These are phyloP conservation scores for Capillidium rhysosporum DNA, from an alignment of 371 early-diverging fungal genomes.

Conservation along the genomic window DNA sequence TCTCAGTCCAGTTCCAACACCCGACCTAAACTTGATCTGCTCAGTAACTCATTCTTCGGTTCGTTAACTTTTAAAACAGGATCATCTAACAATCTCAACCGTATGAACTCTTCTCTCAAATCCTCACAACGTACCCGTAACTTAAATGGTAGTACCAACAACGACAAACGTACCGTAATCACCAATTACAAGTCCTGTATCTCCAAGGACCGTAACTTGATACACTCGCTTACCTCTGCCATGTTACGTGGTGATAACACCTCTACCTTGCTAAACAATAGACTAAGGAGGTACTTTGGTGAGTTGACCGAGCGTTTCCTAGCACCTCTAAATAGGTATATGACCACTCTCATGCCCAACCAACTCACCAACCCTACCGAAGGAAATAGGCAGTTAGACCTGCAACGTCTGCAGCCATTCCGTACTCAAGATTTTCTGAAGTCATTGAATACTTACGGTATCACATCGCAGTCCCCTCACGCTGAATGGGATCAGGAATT, in stretches of 20 bases:
- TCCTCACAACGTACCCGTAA: slow-evolving; percentile 20
- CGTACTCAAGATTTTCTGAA: slow-evolving; percentile 27
- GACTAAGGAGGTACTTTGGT: slow-evolving; percentile 74
- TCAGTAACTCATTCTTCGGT: slow-evolving; percentile 5
- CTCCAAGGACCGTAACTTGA: slow-evolving; percentile 43
- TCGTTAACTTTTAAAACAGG: background rate
- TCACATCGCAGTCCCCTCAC: background rate
- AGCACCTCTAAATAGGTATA: slow-evolving; percentile 84
- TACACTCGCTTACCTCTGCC: slow-evolving; percentile 47
- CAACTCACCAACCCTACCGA: slow-evolving; percentile 14
- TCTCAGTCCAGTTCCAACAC: background rate
- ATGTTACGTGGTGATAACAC: slow-evolving; percentile 39
- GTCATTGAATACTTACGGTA: slow-evolving; percentile 25
- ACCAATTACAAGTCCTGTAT: slow-evolving; percentile 66
- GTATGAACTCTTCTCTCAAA: slow-evolving; percentile 83
- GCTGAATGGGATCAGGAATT: slow-evolving; percentile 30
- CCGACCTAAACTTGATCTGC: slow-evolving; percentile 2
- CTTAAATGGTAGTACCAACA: background rate
- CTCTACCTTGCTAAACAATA: slow-evolving; percentile 64
- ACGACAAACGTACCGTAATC: slow-evolving; percentile 14
- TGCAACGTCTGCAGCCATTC: slow-evolving; percentile 19
- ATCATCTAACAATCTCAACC: slow-evolving; percentile 19
- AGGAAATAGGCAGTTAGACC: background rate
- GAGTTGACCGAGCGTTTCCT: slow-evolving; percentile 85
- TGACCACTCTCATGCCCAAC: slow-evolving; percentile 60